A percentile compares a stretch with the other conserved stretches of the same genome.
Conservation (phyloP, 148 eudicot genomes). For the Vaccinium corymbosum region DNA sequence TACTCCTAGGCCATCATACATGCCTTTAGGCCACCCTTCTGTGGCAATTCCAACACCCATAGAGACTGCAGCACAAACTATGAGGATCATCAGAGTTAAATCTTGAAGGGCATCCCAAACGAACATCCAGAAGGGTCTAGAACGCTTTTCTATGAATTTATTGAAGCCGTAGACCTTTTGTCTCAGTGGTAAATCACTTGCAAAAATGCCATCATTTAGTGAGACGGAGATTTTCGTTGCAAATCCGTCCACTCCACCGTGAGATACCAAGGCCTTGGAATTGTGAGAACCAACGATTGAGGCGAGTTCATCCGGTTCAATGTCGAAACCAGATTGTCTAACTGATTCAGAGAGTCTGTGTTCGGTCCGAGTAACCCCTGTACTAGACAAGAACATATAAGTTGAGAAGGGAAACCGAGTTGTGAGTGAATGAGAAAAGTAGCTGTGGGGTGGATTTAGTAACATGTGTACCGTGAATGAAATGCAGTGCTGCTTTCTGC, state of each 20-base stretch:
- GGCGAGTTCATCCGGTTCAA: slow-evolving; percentile 67
- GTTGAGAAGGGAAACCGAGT: neutral
- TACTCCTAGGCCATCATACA: slow-evolving; percentile 78
- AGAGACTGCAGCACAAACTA: slow-evolving; percentile 73
- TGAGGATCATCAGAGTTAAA: slow-evolving; percentile 64
- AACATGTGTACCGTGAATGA: slow-evolving; percentile 59
- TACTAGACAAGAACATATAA: slow-evolving; percentile 5
- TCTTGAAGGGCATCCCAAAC: slow-evolving; percentile 90
- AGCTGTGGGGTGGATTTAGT: neutral
- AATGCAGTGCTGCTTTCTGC: slow-evolving; percentile 74
- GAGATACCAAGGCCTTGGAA: slow-evolving; percentile 29
- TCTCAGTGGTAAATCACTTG: slow-evolving; percentile 33
- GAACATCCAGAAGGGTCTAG: slow-evolving; percentile 55
- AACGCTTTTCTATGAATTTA: slow-evolving; percentile 51
- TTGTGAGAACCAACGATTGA: slow-evolving; percentile 46
- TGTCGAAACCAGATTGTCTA: slow-evolving; percentile 45
- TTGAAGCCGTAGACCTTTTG: slow-evolving; percentile 55
- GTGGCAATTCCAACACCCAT: slow-evolving; percentile 69
- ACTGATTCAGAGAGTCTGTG: slow-evolving; percentile 45
- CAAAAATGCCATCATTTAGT: slow-evolving; percentile 35
- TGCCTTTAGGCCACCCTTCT: slow-evolving; percentile 83
- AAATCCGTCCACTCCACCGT: slow-evolving; percentile 57
- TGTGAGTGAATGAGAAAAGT: neutral
- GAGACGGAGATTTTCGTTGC: slow-evolving; percentile 42
- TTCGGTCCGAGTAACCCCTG: slow-evolving; percentile 42